Base-by-base conservation (phyloP, 2,329 filamentous ascomycete genomes). In the Apiospora phragmitis region DNA sequence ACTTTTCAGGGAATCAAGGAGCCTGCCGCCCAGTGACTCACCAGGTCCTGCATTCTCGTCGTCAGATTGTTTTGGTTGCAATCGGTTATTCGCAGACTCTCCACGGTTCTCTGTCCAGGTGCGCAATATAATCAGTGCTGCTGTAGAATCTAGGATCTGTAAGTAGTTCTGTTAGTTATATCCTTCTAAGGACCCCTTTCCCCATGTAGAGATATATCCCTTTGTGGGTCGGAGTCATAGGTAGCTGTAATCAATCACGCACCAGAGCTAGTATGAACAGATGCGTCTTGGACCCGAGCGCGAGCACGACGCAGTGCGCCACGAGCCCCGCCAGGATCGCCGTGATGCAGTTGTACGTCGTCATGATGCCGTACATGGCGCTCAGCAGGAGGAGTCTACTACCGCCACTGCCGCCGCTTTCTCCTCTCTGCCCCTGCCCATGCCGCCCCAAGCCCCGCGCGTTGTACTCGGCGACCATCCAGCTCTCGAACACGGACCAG, bases 401-500 rank as follows among this genome's bases (percentile, higher is more conserved):
- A 8, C 12, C 32, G 35, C n/a, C n/a, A n/a, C n/a, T n/a, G n/a
- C 32, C 16, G 32, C 12, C 18, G 0, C 21, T 6, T 1, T 21
- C 6, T 16, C 38, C 59, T 9, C 43, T 9, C 43, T 47, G 7
- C 43, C 18, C 43, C 21, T 42, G 41, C 3, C 43, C 18, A 11
- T 43, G 21, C 35, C 35, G 16, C 65, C 65, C 38, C 35, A n/a
- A 6, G 16, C 65, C 65, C 38, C 35, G 38, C 42, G 24, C 26
- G 38, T 45, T 42, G 74, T 85, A 88, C 75, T 89, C 87, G 5
- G 86, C 84, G 38, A 90, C 85, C 82, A 90, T 87, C 88, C 88
- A 91, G 74, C 86, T 88, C 77, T 91, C 88, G 73, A 90, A 90
- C 6, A 85, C 86, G 59, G 84, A 88, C 80, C 88, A 90, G 41